Conservation (phyloP, 1,139 yeast genomes). For the Candida sanyaensis region DNA sequence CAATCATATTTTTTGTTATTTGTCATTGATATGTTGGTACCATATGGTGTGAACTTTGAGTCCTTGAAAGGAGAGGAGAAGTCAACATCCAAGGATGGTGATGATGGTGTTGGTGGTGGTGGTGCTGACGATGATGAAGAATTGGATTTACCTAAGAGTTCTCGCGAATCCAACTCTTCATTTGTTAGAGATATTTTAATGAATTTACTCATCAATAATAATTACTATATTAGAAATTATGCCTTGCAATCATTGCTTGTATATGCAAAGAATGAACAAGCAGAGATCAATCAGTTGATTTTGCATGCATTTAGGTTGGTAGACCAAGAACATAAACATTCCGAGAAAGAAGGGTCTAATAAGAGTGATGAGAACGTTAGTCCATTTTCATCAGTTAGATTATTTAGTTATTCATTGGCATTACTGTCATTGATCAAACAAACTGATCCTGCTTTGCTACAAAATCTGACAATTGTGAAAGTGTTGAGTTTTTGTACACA, state of each 20-base stretch:
- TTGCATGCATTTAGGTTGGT: constrained; percentile 34
- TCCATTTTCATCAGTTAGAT: constrained; percentile 22
- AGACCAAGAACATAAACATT: constrained; percentile 31
- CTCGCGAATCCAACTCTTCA: constrained; percentile 20
- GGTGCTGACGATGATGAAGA: constrained; percentile 14
- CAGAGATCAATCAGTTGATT: constrained; percentile 40
- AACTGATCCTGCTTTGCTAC: constrained; percentile 38
- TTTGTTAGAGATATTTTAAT: constrained; percentile 34
- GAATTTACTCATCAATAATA: constrained; percentile 34
- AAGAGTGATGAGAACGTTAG: constrained; percentile 27
- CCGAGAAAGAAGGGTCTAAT: constrained; percentile 16
- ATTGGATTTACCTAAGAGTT: constrained; percentile 17
- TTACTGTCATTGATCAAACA: constrained; percentile 41
- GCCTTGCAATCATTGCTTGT: constrained; percentile 34
- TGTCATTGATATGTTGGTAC: constrained; percentile 36
- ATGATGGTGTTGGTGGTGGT: constrained; percentile 9
- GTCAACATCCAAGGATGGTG: constrained; percentile 8
- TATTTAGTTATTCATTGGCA: constrained; percentile 38
- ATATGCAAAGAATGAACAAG: constrained; percentile 33
- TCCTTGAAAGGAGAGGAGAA: constrained; percentile 17
- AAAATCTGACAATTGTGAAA: constrained; percentile 43
- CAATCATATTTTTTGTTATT: constrained; percentile 34
- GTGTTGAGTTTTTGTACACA: constrained; percentile 51
- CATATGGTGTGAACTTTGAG: constrained; percentile 40
- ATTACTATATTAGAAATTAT: constrained; percentile 37